A percentile compares a stretch with the other conserved stretches of the same genome.
Conservation (phyloP, 768 basidiomycete genomes). For the Dentipellis sp. region DNA sequence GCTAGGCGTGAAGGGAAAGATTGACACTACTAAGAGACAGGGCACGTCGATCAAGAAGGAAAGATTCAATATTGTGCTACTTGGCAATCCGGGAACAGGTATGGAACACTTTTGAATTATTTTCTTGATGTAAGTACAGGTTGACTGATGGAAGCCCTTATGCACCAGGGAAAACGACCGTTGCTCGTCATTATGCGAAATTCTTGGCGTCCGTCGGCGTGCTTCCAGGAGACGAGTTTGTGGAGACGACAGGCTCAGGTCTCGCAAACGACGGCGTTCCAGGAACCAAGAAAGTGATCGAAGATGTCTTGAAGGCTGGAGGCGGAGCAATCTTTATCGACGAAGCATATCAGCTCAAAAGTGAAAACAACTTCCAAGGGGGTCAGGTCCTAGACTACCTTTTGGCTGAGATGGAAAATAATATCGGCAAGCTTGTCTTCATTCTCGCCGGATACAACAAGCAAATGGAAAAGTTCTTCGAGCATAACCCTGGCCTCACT, state of each 20-base stretch:
- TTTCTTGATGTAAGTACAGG: not conserved
- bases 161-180: conserved; percentile 54
- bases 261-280: conserved; percentile 48
- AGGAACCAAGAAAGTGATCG: conserved; percentile 40
- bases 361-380: conserved; percentile 38
- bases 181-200: conserved; percentile 55
- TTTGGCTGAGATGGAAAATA: conserved; percentile 69
- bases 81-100: conserved; percentile 75
- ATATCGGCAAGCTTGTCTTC: conserved; percentile 54
- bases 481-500: conserved; percentile 60
- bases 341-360: conserved; percentile 61
- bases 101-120: conserved; percentile 5
- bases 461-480: conserved; percentile 72
- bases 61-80: conserved; percentile 50
- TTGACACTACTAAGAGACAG: conserved; percentile 49
- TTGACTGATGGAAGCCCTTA: not conserved
- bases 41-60: conserved; percentile 41
- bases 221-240: conserved; percentile 42
- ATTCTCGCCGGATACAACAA: conserved; percentile 63
- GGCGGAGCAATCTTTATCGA: conserved; percentile 65
- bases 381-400: conserved; percentile 58
- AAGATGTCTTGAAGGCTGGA: conserved; percentile 36
- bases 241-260: conserved; percentile 56
- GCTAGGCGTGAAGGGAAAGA: conserved; percentile 47
- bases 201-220: conserved; percentile 48